Conservation (phyloP, 352 stramenopile genomes). For the Elongisporangium anandrum region DNA sequence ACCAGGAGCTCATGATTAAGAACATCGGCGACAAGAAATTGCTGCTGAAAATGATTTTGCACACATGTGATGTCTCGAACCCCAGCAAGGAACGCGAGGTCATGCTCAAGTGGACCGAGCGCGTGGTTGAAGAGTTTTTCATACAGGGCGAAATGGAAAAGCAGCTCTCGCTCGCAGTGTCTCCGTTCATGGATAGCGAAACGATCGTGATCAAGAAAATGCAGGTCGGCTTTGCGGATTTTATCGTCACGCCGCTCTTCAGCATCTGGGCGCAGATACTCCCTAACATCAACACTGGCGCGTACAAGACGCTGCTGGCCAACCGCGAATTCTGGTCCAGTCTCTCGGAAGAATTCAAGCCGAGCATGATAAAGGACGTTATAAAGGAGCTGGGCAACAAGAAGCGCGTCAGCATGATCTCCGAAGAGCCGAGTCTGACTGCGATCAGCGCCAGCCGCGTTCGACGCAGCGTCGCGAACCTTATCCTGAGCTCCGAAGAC, state of each 20-base stretch:
- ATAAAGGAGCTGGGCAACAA: constrained; percentile 44
- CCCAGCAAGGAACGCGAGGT: constrained; percentile 84
- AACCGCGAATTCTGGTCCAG: constrained; percentile 85
- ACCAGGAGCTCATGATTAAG: constrained; percentile 75
- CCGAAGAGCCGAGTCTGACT: constrained; percentile 14
- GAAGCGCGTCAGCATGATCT: constrained; percentile 32
- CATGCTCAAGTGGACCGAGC: constrained; percentile 91
- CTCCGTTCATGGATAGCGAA: constrained; percentile 92
- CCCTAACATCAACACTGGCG: constrained; percentile 50
- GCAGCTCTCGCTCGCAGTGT: constrained; percentile 80
- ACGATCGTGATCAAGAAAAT: constrained; percentile 91
- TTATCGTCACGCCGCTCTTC: constrained; percentile 89
- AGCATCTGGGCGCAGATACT: constrained; percentile 84
- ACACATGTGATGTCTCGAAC: constrained; percentile 95
- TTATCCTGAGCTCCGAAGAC: constrained; percentile 49
- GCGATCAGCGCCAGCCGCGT: constrained; percentile 22
- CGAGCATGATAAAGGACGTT: constrained; percentile 78
- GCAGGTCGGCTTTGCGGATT: constrained; percentile 95
- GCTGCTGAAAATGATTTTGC: constrained; percentile 87
- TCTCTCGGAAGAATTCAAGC: constrained; percentile 81
- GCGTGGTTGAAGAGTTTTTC: constrained; percentile 95
- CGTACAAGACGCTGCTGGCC: constrained; percentile 61
- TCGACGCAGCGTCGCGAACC: constrained; percentile 31
- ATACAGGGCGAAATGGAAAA: constrained; percentile 95
- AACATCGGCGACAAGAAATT: constrained; percentile 85